Evolutionary conservation across 805 yeast species (phyloP), one percentile per base, ranked within the genome.

Genomic region (Schizosaccharomyces cryophilus): DNA sequence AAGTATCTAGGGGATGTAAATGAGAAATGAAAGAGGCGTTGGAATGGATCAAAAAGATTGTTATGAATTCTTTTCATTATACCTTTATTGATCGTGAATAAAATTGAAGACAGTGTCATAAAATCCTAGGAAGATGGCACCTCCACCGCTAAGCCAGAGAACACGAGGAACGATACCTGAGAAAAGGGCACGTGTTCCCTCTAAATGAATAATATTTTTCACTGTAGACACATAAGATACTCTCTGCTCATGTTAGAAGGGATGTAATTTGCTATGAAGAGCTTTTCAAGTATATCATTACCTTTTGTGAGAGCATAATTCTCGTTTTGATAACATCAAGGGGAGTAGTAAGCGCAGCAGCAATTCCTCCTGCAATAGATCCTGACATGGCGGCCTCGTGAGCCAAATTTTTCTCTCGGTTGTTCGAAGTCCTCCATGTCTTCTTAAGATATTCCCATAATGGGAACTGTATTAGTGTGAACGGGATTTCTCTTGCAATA

Each of bases 91-190:
- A 6, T n/a, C 51, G 6, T 51, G 30, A 4, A 51, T 51, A 11
- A 51, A 9, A 24, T 51, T 51, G 9, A 24, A 51, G n/a, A 68
- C 71, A 2, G 82, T 71, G 71, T 94, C 99, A 69, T 93, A 93
- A 61, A 87, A 86, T 4, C 99, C 99, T 62, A 93, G 74, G 74
- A 94, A 93, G 19, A 94, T 88, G 19, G 97, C 96, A 35, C 99
- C 99, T 24, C 99, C 99, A 4, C 95, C 93, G 73, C 95, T 83
- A 62, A 93, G 90, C 98, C 98, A 93, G 80, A 85, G 76, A 0
- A 96, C 89, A 70, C 99, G 78, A 4, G 99, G 97, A 0, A 95
- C 96, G 31, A 90, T 77, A 15, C 99, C 99, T 59, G 78, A 78
- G 69, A 80, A 78, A 65, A 93, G 87, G 0, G 84, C 87, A 6